Base-by-base conservation (phyloP, 192 early-diverging fungal genomes). In the Backusella morwellensis region DNA sequence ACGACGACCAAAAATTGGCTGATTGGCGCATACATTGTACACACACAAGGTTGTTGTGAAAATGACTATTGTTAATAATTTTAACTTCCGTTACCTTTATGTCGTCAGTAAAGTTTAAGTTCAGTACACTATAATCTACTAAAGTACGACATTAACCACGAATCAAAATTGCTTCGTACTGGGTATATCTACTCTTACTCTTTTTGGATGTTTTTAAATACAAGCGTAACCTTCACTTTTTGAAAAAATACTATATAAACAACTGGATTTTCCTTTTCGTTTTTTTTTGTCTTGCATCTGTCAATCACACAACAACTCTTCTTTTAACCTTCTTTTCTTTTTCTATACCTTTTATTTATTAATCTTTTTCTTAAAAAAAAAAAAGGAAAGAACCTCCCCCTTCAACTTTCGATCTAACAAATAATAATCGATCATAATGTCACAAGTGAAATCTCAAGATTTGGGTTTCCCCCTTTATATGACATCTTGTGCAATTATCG, bases 401-500 rank as follows among this genome's bases (percentile, higher is more conserved):
- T 52, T 66, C 63, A 72, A 32, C 23, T 34, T 66, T 66, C 70
- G 47, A 73, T 63, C n/a, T 5, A 23, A 29, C 21, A 63, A 63
- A 50, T n/a, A 50, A n/a, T 47, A 63, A 63, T 78, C 26, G 23
- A 21, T 5, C 14, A 73, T 63, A 41, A 63, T 63, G 56, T 74
- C 70, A 56, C 44, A 76, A 63, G 29, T 34, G 26, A 76, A 76
- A 73, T 73, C 71, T 69, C 66, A 68, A 56, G 70, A 77, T 29
- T 1, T 77, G 59, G 68, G 76, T 38, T 81, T 81, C 38, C 72
- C 80, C 7, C 15, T 68, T 5, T 81, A 81, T 26, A 77, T 77
- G 68, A 77, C 75, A 32, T 11, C 35, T 9, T 81, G 80, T 71
- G 80, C 76, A 21, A 1, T 56, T 21, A 59, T 81, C 38, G 80